Base-by-base conservation (phyloP, 352 stramenopile species). In the Phytopythium oedochilum region DNA sequence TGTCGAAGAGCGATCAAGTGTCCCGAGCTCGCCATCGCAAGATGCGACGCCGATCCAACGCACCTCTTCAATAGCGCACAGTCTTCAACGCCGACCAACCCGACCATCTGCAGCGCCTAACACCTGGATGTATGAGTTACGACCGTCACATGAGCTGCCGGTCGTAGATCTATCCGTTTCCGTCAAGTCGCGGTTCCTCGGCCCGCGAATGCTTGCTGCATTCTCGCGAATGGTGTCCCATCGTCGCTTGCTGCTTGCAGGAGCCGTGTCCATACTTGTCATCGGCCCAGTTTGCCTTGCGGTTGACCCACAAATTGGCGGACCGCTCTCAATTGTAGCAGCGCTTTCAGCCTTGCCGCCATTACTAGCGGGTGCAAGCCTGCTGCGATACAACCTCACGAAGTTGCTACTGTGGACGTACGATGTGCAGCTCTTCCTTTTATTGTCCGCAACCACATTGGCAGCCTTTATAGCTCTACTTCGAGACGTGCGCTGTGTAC, bases 101-200 rank as follows among this genome's bases (percentile, higher is more conserved):
- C 22, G 3, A 29, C 12, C 22, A 12, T 11, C 40, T 8, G 22
- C 4, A 12, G 12, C 20, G 3, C 0, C 22, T 20, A 31, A 28
- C 10, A 5, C 18, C 1, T 53, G 47, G 47, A 18, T 48, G 6
- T 62, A 62, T 14, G 45, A 57, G 39, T 52, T 65, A 9, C 31
- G 35, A 15, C 47, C 54, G 12, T 42, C 46, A 0, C 8, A 36
- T 2, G 22, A 34, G 5, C 53, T 66, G 15, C 53, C 54, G 12
- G 36, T 36, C 2, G 46, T 66, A n/a, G 59, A 66, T 22, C 47
- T 66, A 8, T 62, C 53, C 20, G 35, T 66, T 10, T 62, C 59
- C 11, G 28, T 66, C 46, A 66, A 66, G 39, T 66, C 54, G 17
- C 54, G 54, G 29, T 66, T 55, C 26, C 12, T 66, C 17, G 36